Evolutionary conservation across 495 filamentous ascomycete genomes (phyloP).

Genomic region (Penicillium cinerascens): DNA sequence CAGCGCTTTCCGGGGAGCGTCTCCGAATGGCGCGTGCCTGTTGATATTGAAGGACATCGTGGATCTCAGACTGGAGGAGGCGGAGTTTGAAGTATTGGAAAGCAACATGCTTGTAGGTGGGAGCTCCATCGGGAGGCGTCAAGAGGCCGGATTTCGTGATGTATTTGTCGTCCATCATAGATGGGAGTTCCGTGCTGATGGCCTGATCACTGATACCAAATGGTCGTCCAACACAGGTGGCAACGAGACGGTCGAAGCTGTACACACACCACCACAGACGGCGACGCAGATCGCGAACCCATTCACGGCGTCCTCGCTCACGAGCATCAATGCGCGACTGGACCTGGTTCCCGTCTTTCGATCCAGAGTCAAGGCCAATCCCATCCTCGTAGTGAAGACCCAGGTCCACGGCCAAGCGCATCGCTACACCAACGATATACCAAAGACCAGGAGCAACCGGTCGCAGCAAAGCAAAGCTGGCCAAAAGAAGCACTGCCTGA

Average conservation of each 20-base stretch:
- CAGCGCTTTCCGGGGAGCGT: slow-evolving; percentile 54
- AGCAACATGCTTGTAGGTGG: slow-evolving; percentile 84
- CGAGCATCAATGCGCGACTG: slow-evolving; percentile 44
- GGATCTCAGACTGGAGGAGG: slow-evolving; percentile 91
- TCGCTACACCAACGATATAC: slow-evolving; percentile 95
- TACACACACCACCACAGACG: slow-evolving; percentile 97
- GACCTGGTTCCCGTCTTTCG: slow-evolving; percentile 33
- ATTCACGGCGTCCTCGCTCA: slow-evolving; percentile 76
- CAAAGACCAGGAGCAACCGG: slow-evolving; percentile 91
- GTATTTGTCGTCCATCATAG: slow-evolving; percentile 77
- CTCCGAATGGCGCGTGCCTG: slow-evolving; percentile 57
- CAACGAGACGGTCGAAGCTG: slow-evolving; percentile 86
- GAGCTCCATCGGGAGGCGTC: slow-evolving; percentile 47
- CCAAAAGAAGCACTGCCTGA: slow-evolving; percentile 84
- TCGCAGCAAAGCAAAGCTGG: slow-evolving; percentile 84
- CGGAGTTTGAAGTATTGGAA: slow-evolving; percentile 90
- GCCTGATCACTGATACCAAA: slow-evolving; percentile 93
- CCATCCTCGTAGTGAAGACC: slow-evolving; percentile 93
- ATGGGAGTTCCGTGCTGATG: slow-evolving; percentile 91
- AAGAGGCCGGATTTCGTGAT: slow-evolving; percentile 82
- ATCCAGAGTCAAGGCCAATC: slow-evolving; percentile 56
- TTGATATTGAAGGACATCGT: slow-evolving; percentile 88
- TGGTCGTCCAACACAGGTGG: slow-evolving; percentile 85
- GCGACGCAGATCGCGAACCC: slow-evolving; percentile 79
- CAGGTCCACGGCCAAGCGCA: slow-evolving; percentile 84